Conservation (phyloP, 768 basidiomycete genomes). For the Suillus occidentalis region DNA sequence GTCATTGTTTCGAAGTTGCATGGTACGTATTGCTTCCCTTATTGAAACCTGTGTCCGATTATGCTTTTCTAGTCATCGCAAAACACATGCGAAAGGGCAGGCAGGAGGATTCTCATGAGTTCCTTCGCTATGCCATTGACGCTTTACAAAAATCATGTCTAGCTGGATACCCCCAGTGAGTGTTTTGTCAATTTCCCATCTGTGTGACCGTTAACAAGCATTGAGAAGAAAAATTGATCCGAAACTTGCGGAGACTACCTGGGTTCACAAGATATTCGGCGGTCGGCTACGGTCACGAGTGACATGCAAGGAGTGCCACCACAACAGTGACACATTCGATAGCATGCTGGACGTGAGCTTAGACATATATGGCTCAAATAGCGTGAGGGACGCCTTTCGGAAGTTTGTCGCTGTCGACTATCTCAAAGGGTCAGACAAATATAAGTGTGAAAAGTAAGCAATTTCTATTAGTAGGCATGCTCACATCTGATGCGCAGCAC, state of each 20-base stretch:
- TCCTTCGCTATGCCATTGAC: constrained; percentile 92
- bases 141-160: constrained; percentile 85
- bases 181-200: constrained; percentile 12
- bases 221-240: constrained; percentile 62
- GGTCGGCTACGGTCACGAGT: constrained; percentile 91
- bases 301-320: constrained; percentile 72
- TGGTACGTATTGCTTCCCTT: constrained; percentile 43
- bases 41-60: constrained; percentile 11
- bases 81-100: constrained; percentile 88
- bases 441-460: constrained; percentile 97
- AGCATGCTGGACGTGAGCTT: constrained; percentile 91
- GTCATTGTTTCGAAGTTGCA: constrained; percentile 68
- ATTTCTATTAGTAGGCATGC: neutral
- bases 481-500: constrained; percentile 13
- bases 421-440: constrained; percentile 90
- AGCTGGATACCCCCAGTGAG: constrained; percentile 69
- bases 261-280: constrained; percentile 94
- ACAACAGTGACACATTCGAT: constrained; percentile 97
- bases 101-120: constrained; percentile 98
- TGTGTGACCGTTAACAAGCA: constrained; percentile 15
- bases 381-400: constrained; percentile 69
- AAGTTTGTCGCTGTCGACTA: constrained; percentile 82
- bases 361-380: constrained; percentile 69
- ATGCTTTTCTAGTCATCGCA: constrained; percentile 66
- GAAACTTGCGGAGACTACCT: constrained; percentile 80